Conservation (phyloP, 2,329 filamentous ascomycete species). For the Chrysoporthe deuterocubensis region DNA sequence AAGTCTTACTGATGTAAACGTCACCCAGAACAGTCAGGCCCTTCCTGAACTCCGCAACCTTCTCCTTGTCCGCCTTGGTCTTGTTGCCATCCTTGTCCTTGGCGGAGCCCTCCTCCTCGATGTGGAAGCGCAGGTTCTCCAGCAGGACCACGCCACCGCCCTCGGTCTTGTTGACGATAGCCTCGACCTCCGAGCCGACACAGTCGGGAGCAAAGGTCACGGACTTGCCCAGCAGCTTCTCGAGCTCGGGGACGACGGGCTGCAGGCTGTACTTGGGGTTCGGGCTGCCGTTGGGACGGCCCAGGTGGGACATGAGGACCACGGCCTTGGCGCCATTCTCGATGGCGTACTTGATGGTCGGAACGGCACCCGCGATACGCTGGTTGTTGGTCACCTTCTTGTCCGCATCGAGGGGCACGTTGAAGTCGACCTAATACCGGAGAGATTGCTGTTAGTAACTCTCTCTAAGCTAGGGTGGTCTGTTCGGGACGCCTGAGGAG, state of each 20-base stretch:
- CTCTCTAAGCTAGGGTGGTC: not conserved
- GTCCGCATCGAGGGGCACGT: slow-evolving; percentile 91
- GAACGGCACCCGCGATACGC: slow-evolving; percentile 93
- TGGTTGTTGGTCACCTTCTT: slow-evolving; percentile 98
- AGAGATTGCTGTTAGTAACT: slow-evolving; percentile 30
- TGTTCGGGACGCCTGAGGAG: not conserved
- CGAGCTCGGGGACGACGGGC: slow-evolving; percentile 87
- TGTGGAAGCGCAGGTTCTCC: slow-evolving; percentile 98
- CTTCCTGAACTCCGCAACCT: slow-evolving; percentile 93
- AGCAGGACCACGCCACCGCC: slow-evolving; percentile 86
- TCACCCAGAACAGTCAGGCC: slow-evolving; percentile 93
- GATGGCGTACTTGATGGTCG: slow-evolving; percentile 92
- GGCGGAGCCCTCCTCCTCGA: slow-evolving; percentile 95
- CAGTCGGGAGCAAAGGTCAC: slow-evolving; percentile 91
- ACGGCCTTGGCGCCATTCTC: slow-evolving; percentile 91
- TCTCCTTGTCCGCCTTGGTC: slow-evolving; percentile 93
- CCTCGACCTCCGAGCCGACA: slow-evolving; percentile 88
- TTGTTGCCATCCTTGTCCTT: slow-evolving; percentile 97
- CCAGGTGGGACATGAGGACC: slow-evolving; percentile 97
- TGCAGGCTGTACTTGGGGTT: slow-evolving; percentile 95
- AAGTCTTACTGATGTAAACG: slow-evolving; percentile 85
- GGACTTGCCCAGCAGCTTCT: slow-evolving; percentile 82
- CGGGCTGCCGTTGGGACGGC: slow-evolving; percentile 86
- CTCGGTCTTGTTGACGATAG: slow-evolving; percentile 80
- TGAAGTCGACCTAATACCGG: slow-evolving; percentile 87